Conservation (phyloP, 2,329 filamentous ascomycete genomes). For the Coniochaeta hoffmannii region DNA sequence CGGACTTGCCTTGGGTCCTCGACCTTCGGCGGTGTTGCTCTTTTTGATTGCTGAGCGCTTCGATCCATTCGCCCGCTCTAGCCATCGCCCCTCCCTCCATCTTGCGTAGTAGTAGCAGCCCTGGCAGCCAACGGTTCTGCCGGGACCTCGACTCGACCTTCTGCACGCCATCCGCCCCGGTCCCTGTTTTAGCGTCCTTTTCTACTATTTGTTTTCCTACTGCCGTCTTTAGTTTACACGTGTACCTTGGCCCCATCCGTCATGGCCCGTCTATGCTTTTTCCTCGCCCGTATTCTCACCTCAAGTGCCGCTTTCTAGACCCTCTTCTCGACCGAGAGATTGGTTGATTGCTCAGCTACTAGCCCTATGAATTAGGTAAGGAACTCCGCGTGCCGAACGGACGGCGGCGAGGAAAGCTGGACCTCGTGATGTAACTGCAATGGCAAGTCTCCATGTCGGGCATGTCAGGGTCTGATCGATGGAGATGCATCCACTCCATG, state of each 20-base stretch:
- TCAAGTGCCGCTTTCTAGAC: not conserved
- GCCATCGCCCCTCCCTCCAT: not conserved
- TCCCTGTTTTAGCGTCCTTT: not conserved
- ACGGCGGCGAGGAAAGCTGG: not conserved
- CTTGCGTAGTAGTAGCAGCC: not conserved
- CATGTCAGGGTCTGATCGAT: not conserved
- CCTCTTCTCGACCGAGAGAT: not conserved
- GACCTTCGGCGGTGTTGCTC: not conserved
- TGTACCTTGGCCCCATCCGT: no score
- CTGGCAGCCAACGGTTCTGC: not conserved
- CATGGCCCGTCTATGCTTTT: not conserved
- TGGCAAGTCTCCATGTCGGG: no score
- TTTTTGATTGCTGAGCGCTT: not conserved
- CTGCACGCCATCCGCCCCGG: not conserved
- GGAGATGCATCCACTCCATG: not conserved
- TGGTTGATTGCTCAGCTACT: not conserved
- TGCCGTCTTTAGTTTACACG: not conserved
- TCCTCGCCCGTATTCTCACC: not conserved
- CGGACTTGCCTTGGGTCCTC: not conserved
- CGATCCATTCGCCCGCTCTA: not conserved
- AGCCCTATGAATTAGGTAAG: not conserved
- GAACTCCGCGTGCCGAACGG: not conserved
- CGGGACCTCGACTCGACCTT: not conserved
- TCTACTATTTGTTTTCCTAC: not conserved
- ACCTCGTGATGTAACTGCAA: not conserved